Base-by-base conservation (phyloP, 1,284 basidiomycete genomes). In the Neolentinus lepideus region DNA sequence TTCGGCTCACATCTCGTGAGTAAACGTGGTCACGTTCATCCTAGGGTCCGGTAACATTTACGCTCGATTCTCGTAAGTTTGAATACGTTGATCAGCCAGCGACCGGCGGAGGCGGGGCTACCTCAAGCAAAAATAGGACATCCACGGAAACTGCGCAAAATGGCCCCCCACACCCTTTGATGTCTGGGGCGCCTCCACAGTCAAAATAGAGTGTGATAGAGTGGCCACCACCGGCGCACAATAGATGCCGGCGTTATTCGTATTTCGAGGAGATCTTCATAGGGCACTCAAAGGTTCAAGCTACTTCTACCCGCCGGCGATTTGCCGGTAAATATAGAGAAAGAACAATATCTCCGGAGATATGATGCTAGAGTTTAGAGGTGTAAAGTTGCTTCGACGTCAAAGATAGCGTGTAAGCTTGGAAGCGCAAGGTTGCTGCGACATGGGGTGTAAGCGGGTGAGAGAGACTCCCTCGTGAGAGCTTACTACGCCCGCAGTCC, bases 31-130 rank as follows among this genome's bases (percentile, higher is more conserved):
- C 43, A 54, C 31, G 45, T 52, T 22, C 50, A 52, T 45, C 47
- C 21, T 61, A 92, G 88, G 90, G 90, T 1, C 90, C 91, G 46
- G 84, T 93, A 26, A 92, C 91, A 16, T 83, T 93, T 58, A 89
- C 85, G 0, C 75, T 92, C 53, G 90, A 93, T 69, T 84, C 87
- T 45, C 81, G 85, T 56, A 89, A 86, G 66, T 87, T 76, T 43
- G 78, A 79, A 66, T 82, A 81, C 58, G 61, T 79, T 38, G 68
- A 69, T 54, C 60, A 60, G 53, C 59, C 62, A 12, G 56, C 54
- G 27, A 22, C 29, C 21, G 24, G 33, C 25, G n/a, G 38, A 22
- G 24, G 21, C 19, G 24, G 24, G 43, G 16, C 6, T 19, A 19
- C n/a, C 19, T 21, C 19, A 14, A 33, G 51, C 33, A 29, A 29